Evolutionary conservation across 2,329 filamentous ascomycete species (phyloP).

Genomic region (Tricladium varicosporioides): DNA sequence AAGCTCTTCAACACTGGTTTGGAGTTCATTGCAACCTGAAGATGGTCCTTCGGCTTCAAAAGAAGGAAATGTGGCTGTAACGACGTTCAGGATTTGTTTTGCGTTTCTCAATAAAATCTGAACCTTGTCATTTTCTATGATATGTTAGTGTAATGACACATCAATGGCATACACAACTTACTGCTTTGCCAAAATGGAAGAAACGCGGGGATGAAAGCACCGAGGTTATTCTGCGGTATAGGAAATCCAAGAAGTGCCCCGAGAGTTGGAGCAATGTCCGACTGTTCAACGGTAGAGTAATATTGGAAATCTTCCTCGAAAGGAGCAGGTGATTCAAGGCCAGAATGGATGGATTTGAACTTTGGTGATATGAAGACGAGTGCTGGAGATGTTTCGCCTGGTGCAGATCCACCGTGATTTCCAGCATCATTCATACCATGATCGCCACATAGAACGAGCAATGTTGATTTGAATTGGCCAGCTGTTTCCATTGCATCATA

Average conservation of each 20-base stretch:
- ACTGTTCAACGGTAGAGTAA: slow-evolving; percentile 85
- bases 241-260: slow-evolving; percentile 86
- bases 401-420: slow-evolving; percentile 91
- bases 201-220: slow-evolving; percentile 79
- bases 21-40: slow-evolving; percentile 22
- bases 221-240: slow-evolving; percentile 84
- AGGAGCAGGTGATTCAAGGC: slow-evolving; percentile 50
- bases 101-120: slow-evolving; percentile 76
- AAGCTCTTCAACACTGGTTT: slow-evolving; percentile 49
- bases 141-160: slow-evolving; percentile 9
- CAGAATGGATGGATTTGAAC: slow-evolving; percentile 54
- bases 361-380: slow-evolving; percentile 89
- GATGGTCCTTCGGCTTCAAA: slow-evolving; percentile 39
- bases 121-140: slow-evolving; percentile 50
- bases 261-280: slow-evolving; percentile 87
- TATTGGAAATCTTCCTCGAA: slow-evolving; percentile 74
- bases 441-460: slow-evolving; percentile 86
- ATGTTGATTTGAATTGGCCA: slow-evolving; percentile 69
- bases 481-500: slow-evolving; percentile 72
- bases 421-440: slow-evolving; percentile 99
- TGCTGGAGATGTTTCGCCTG: slow-evolving; percentile 91
- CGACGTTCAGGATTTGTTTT: slow-evolving; percentile 73
- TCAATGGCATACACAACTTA: slow-evolving; percentile 36
- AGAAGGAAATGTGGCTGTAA: slow-evolving; percentile 68
- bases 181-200: slow-evolving; percentile 71